Percentiles rank a stretch among this genome's conserved stretches.
These are phyloP conservation scores for Penicillium olsonii DNA, from an alignment of 2,329 filamentous ascomycete genomes.

Conservation along the genomic window DNA sequence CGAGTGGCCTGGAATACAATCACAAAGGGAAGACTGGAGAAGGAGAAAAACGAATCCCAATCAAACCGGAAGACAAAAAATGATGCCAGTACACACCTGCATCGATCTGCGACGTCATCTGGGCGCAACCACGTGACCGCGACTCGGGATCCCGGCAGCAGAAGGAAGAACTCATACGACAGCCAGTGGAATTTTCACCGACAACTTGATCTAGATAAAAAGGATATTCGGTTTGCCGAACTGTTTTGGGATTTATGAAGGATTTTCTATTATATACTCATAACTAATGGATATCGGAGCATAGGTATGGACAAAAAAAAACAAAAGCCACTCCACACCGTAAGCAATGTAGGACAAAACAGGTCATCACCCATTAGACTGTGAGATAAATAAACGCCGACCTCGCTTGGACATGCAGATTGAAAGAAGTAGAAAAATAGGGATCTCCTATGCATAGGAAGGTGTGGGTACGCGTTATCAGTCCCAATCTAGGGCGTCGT, in stretches of 20 bases:
- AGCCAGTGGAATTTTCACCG: constrained; percentile 5
- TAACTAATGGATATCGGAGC: constrained; percentile 7
- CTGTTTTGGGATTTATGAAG: not conserved
- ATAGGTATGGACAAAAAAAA: constrained; percentile 7
- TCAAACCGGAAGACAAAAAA: not conserved
- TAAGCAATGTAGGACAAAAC: constrained; percentile 5
- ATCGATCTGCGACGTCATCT: constrained; percentile 13
- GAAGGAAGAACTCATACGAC: constrained; percentile 5
- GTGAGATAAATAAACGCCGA: constrained; percentile 17
- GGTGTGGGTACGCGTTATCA: constrained; percentile 12
- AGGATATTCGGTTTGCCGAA: not conserved
- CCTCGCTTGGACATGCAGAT: constrained; percentile 24
- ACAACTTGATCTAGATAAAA: constrained; percentile 6
- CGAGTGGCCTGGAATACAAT: not conserved
- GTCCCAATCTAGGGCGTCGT: constrained; percentile 33
- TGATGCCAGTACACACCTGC: not conserved
- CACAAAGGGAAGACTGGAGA: constrained; percentile 4
- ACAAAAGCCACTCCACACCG: constrained; percentile 1
- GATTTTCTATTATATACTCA: constrained; percentile 25
- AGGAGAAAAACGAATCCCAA: not conserved
- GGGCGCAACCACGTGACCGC: constrained; percentile 10
- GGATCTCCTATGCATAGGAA: constrained; percentile 2
- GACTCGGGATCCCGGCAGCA: constrained; percentile 10
- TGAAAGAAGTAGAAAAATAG: constrained; percentile 11
- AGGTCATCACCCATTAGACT: constrained; percentile 5